Conservation (phyloP, 1,284 basidiomycete species). For the Tilletiaria anomala region DNA sequence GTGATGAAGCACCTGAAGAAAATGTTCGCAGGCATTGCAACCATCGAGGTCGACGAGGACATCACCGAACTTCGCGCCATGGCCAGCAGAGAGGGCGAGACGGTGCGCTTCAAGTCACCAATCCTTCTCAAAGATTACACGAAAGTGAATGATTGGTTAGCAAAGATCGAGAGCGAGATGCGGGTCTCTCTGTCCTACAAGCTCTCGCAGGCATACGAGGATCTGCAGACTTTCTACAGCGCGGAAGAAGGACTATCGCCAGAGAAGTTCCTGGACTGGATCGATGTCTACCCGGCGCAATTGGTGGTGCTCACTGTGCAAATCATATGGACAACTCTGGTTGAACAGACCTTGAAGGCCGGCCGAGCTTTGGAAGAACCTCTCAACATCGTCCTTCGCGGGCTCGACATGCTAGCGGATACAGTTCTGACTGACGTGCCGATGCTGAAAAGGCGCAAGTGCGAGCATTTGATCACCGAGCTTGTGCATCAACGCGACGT, state of each 20-base stretch:
- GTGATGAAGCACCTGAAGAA: constrained; percentile 99
- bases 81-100: constrained; percentile 64
- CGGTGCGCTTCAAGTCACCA: constrained; percentile 66
- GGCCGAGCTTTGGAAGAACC: constrained; percentile 51
- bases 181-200: constrained; percentile 71
- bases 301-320: constrained; percentile 86
- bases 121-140: constrained; percentile 81
- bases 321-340: constrained; percentile 77
- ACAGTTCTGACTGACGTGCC: constrained; percentile 80
- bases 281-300: constrained; percentile 85
- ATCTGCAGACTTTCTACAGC: constrained; percentile 70
- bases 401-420: constrained; percentile 84
- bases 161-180: constrained; percentile 85
- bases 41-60: constrained; percentile 64
- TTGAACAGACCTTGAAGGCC: constrained; percentile 58
- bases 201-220: constrained; percentile 61
- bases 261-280: constrained; percentile 69
- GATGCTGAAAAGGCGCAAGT: constrained; percentile 81
- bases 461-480: constrained; percentile 97
- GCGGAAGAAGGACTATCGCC: constrained; percentile 43
- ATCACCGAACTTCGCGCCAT: constrained; percentile 15
- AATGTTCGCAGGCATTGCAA: constrained; percentile 97
- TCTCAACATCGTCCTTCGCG: constrained; percentile 62
- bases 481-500: constrained; percentile 96
- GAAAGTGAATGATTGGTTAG: constrained; percentile 98